A percentile compares a stretch with the other conserved stretches of the same genome.
phyloP scores from a whole-genome alignment of 225 moss, liverwort and hornwort species.

The Straminergon stramineum region DNA sequence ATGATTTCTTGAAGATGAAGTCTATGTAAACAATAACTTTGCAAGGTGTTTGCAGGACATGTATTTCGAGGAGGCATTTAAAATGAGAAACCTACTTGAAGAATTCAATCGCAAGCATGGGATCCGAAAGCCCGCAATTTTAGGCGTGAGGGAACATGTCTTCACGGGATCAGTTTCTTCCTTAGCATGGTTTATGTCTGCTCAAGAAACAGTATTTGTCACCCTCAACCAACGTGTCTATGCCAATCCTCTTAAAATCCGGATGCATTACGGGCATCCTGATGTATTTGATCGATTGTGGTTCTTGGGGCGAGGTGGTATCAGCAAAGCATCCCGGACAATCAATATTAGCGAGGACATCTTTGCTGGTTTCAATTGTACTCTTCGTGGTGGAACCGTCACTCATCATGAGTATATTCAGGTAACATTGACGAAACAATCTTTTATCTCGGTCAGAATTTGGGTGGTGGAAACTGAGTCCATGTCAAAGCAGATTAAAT shows the following conservation, averaged over 20 bases:
- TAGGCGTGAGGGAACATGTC: conserved; percentile 95
- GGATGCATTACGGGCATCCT: conserved; percentile 99
- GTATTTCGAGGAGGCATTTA: conserved; percentile 95
- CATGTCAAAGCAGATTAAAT: neutral
- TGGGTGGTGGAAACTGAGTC: neutral
- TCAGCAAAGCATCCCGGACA: conserved; percentile 85
- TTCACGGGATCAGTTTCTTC: conserved; percentile 98
- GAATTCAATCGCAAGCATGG: conserved; percentile 70
- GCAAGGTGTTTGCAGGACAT: conserved; percentile 51
- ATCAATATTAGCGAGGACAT: conserved; percentile 99
- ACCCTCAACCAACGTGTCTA: conserved; percentile 98
- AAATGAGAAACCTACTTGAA: conserved; percentile 88
- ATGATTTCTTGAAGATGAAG: neutral
- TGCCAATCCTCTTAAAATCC: conserved; percentile 84
- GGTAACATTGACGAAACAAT: conserved; percentile 20
- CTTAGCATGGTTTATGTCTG: conserved; percentile 96
- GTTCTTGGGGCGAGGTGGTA: conserved; percentile 88
- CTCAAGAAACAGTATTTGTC: conserved; percentile 93
- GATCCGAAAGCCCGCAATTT: conserved; percentile 74
- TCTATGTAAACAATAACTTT: neutral
- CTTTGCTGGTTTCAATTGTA: conserved; percentile 90
- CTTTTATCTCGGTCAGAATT: neutral
- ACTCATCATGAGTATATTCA: conserved; percentile 98
- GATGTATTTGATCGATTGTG: conserved; percentile 95
- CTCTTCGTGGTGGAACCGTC: conserved; percentile 83